Evolutionary conservation across 2,329 filamentous ascomycete species (phyloP).

Genomic region (Rhynchosporium agropyri): DNA sequence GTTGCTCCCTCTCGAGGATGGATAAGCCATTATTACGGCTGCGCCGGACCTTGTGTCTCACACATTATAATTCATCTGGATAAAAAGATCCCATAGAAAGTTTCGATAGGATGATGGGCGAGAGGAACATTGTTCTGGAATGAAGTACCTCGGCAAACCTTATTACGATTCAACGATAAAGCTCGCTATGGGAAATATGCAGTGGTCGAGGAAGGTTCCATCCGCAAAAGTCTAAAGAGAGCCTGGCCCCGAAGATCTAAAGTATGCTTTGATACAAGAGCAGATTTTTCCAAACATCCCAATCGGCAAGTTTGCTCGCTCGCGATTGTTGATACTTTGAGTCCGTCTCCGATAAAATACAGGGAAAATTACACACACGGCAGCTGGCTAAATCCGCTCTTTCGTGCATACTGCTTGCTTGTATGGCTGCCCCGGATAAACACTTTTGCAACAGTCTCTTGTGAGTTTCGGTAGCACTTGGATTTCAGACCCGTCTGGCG

Average conservation of each 20-base stretch:
- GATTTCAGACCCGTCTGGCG: too few relatives aligned
- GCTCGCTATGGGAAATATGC: conserved; percentile 1
- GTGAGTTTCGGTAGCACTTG: background rate
- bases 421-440: background rate
- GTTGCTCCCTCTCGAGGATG: background rate
- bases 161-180: background rate
- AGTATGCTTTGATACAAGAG: background rate
- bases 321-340: background rate
- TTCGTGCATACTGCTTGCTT: background rate
- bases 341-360: conserved; percentile 5
- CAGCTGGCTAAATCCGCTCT: conserved; percentile 5
- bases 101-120: background rate
- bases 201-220: conserved; percentile 8
- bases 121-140: background rate
- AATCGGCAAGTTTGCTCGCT: background rate
- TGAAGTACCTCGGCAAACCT: background rate
- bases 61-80: conserved; percentile 2
- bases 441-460: background rate
- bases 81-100: conserved; percentile 1
- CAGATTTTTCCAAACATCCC: background rate
- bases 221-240: conserved; percentile 4
- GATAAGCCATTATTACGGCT: background rate
- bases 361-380: conserved; percentile 1
- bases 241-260: background rate
- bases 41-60: background rate